Percentiles rank a stretch among this genome's conserved stretches.
Conservation (phyloP, 306 rosid genomes). For the Cucumis melo region DNA sequence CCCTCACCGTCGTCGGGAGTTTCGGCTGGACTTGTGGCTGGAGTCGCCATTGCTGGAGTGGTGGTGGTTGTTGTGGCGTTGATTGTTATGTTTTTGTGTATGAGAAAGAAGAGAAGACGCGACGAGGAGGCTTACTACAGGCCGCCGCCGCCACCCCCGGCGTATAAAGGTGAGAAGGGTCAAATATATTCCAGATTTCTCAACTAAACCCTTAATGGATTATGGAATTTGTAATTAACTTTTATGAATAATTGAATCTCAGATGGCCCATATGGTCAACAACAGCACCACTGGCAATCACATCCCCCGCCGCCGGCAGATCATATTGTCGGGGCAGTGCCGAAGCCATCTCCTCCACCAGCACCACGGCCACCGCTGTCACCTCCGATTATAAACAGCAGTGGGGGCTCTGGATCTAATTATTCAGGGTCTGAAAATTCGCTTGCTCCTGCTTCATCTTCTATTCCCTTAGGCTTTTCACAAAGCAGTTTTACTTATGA, state of each 20-base stretch:
- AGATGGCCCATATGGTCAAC: slow-evolving; percentile 55
- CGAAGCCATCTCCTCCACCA: slow-evolving; percentile 51
- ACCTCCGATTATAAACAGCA: slow-evolving; percentile 43
- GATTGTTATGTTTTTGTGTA: slow-evolving; percentile 41
- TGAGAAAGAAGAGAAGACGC: slow-evolving; percentile 59
- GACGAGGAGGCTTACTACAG: slow-evolving; percentile 37
- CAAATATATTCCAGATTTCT: neutral
- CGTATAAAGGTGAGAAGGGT: slow-evolving; percentile 50
- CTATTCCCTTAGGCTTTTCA: slow-evolving; percentile 42
- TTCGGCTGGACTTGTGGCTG: slow-evolving; percentile 47
- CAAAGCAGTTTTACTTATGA: slow-evolving; percentile 70
- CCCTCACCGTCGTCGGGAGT: slow-evolving; percentile 22
- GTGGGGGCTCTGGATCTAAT: slow-evolving; percentile 88
- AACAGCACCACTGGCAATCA: slow-evolving; percentile 49
- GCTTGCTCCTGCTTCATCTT: slow-evolving; percentile 62
- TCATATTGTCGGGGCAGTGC: slow-evolving; percentile 22
- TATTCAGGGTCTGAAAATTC: slow-evolving; percentile 61
- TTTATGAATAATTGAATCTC: neutral
- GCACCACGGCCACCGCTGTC: slow-evolving; percentile 42
- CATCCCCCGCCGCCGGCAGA: slow-evolving; percentile 53
- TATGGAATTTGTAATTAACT: neutral
- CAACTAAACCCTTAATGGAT: neutral
- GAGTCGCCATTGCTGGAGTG: slow-evolving; percentile 50
- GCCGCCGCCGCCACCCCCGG: slow-evolving; percentile 39
- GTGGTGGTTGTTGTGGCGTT: slow-evolving; percentile 41